Evolutionary conservation across 1,284 basidiomycete species (phyloP).

Genomic region (Ustilago curta): DNA sequence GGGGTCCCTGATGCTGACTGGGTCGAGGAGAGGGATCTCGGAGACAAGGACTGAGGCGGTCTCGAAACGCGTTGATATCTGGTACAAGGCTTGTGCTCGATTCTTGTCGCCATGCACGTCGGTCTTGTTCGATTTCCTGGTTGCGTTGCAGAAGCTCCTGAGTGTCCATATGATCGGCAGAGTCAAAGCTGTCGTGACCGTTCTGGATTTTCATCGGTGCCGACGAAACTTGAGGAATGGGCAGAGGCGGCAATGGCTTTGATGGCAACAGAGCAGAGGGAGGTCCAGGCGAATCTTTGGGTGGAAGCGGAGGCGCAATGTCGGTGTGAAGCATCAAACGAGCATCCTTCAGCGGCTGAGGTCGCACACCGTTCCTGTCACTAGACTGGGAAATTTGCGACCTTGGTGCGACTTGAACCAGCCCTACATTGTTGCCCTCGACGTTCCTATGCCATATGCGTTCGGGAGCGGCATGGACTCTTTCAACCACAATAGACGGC

Average conservation of each 20-base stretch:
- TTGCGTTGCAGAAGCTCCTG: conserved; percentile 22
- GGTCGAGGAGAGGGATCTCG: conserved; percentile 2
- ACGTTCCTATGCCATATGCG: conserved; percentile 18
- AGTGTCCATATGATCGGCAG: conserved; percentile 19
- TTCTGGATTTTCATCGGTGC: not conserved
- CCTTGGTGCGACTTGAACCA: not conserved
- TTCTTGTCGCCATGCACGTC: conserved; percentile 32
- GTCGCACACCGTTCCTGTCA: not conserved
- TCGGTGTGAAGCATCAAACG: conserved; percentile 25
- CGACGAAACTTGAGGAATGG: conserved; percentile 6
- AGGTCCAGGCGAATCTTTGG: conserved; percentile 9
- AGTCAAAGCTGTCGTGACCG: conserved; percentile 10
- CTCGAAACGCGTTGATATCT: not conserved
- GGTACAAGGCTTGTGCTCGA: conserved; percentile 16
- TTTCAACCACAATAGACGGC: conserved; percentile 10
- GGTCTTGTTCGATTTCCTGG: conserved; percentile 17
- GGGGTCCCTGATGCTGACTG: not conserved
- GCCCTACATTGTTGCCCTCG: too few species aligned
- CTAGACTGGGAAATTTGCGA: not conserved
- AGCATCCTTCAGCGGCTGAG: conserved; percentile 8
- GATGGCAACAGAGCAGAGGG: not conserved
- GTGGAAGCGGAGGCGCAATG: conserved; percentile 28
- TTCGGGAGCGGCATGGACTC: conserved; percentile 23
- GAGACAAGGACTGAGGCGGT: conserved; percentile 24
- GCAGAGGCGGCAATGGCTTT: conserved; percentile 16